These are phyloP conservation scores for Coccomyxa sp. DNA, from an alignment of 139 green algal species.

Conservation along the genomic window DNA sequence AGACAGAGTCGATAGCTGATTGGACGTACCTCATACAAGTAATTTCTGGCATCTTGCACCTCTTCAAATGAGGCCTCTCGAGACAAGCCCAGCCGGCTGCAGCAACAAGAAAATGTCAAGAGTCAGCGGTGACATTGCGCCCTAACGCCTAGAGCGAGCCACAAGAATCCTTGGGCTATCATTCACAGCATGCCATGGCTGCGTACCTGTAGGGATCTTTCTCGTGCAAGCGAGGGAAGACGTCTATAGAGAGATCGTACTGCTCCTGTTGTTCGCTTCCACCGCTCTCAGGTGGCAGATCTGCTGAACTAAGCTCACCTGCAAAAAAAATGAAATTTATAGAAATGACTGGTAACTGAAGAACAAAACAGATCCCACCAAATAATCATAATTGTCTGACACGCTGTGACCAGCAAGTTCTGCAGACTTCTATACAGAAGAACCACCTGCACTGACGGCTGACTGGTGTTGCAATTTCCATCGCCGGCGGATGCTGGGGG, in stretches of 20 bases:
- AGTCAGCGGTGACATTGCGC: background rate
- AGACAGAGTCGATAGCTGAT: background rate
- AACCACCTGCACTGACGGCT: background rate
- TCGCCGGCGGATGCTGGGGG: background rate
- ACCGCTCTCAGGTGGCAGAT: background rate
- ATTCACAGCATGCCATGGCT: background rate
- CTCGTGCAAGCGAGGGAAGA: constrained; percentile 67
- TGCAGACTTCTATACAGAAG: background rate
- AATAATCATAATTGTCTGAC: background rate
- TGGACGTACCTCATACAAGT: constrained; percentile 53
- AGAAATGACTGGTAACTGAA: background rate
- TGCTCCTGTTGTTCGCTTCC: background rate
- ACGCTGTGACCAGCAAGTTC: background rate
- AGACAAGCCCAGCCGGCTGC: constrained; percentile 63
- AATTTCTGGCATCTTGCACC: constrained; percentile 76
- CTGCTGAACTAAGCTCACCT: background rate
- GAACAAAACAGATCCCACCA: background rate
- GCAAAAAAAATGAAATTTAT: background rate
- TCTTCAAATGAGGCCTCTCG: constrained; percentile 76
- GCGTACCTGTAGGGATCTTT: constrained; percentile 68
- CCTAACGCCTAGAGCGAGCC: background rate
- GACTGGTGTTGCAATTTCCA: background rate
- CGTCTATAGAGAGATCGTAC: background rate
- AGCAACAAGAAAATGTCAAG: background rate
- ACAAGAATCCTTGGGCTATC: too few relatives aligned